These are phyloP conservation scores for Stachybotrys elegans DNA, from an alignment of 2,329 filamentous ascomycete genomes.

Conservation along the genomic window DNA sequence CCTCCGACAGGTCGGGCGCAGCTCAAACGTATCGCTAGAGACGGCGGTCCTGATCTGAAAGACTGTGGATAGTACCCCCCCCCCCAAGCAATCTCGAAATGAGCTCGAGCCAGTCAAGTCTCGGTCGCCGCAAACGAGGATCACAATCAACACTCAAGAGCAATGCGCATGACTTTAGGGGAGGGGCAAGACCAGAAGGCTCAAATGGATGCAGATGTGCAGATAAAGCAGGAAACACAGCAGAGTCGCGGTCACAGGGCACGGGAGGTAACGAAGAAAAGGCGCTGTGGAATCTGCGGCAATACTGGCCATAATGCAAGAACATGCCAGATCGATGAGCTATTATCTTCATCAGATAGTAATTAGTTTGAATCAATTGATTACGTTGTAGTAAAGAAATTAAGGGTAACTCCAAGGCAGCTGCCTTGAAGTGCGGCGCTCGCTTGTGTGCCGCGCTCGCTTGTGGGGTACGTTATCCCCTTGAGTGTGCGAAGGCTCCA, in stretches of 20 bases:
- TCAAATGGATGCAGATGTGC: not conserved
- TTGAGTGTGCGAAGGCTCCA: not conserved
- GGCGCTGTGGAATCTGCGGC: not conserved
- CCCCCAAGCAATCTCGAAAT: constrained; percentile 3
- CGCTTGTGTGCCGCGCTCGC: not conserved
- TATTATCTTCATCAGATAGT: not conserved
- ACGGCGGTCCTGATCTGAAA: constrained; percentile 8
- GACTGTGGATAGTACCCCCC: constrained; percentile 1
- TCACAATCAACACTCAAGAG: constrained; percentile 4
- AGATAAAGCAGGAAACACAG: constrained; percentile 3
- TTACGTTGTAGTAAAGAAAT: not conserved
- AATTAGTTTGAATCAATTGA: not conserved
- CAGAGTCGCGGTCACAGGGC: not conserved
- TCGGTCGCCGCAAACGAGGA: constrained; percentile 9
- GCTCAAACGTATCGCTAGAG: constrained; percentile 5
- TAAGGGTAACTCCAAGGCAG: not conserved
- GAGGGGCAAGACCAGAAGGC: constrained; percentile 1
- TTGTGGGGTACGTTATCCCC: not conserved
- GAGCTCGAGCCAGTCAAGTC: constrained; percentile 7
- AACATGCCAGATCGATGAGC: not conserved
- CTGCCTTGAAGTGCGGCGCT: not conserved
- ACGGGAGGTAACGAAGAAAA: not conserved
- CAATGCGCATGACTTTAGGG: not conserved
- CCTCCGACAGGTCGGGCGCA: constrained; percentile 1
- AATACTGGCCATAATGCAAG: not conserved